Conservation (phyloP, 2,329 filamentous ascomycete genomes). For the Talaromyces verruculosus region DNA sequence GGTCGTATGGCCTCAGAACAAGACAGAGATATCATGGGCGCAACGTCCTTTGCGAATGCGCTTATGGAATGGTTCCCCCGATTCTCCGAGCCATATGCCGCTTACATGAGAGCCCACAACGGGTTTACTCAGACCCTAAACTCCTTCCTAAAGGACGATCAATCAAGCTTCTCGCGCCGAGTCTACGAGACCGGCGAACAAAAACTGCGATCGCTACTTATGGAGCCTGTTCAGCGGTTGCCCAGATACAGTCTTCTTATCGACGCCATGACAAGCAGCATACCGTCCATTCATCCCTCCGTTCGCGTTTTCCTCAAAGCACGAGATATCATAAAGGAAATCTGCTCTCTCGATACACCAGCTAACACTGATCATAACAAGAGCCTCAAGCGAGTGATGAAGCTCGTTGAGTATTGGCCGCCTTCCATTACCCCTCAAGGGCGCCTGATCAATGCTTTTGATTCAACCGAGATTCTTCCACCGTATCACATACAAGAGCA, state of each 20-base stretch:
- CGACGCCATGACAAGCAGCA: constrained; percentile 84
- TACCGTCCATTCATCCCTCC: constrained; percentile 83
- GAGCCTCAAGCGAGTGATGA: constrained; percentile 69
- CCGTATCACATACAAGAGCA: constrained; percentile 61
- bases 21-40: constrained; percentile 71
- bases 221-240: constrained; percentile 92
- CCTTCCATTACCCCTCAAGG: constrained; percentile 68
- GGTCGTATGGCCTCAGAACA: constrained; percentile 48
- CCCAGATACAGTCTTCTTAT: constrained; percentile 95
- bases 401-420: constrained; percentile 77
- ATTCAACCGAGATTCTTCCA: constrained; percentile 72
- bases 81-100: constrained; percentile 86
- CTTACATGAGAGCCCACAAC: constrained; percentile 89
- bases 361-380: constrained; percentile 66
- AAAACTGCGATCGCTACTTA: constrained; percentile 82
- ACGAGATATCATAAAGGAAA: constrained; percentile 90
- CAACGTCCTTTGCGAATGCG: constrained; percentile 73
- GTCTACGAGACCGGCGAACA: constrained; percentile 87
- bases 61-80: constrained; percentile 90
- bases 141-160: constrained; percentile 70
- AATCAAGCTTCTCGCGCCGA: constrained; percentile 77
- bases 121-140: constrained; percentile 81
- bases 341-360: constrained; percentile 85
- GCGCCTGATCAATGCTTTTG: constrained; percentile 75
- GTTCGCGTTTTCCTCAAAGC: constrained; percentile 81